Base-by-base conservation (phyloP, 768 basidiomycete species). In the Psilocybe azurescens region DNA sequence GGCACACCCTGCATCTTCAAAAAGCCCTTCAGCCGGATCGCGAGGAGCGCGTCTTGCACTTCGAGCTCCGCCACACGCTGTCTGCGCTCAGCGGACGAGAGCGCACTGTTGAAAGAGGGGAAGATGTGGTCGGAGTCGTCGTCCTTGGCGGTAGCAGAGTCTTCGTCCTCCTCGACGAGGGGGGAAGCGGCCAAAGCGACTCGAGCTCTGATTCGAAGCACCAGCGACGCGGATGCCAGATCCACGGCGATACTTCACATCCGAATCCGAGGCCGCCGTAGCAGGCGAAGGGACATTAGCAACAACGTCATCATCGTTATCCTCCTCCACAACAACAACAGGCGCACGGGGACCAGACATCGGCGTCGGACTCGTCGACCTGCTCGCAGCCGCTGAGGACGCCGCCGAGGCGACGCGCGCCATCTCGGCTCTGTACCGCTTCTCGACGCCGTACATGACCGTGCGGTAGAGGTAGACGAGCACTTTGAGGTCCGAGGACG, bases 1-100 rank as follows among this genome's bases (percentile, higher is more conserved):
- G 55, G 32, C 14, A 72, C 65, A 5, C 71, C 71, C 16, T 72
- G 68, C 8, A 55, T 59, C 20, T 59, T 65, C 50, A 72, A 47
- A 38, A 69, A 67, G 3, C 56, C 67, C 44, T 67, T 41, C 10
- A 72, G 55, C n/a, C 69, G 44, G 14, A 72, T 65, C 6, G 70
- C 67, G 13, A 72, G 58, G 2, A 72, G 55, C 5, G 69, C 68
- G 48, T 72, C 71, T 38, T 72, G 71, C 18, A 72, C 70, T 11
- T 72, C 68, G 4, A 69, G 56, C 46, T 68, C 66, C 0, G 66
- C 61, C n/a, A 62, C 57, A 20, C 53, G 33, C 56, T 58, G 24
- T 20, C 52, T 9, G 20, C 36, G 41, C 38, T 33, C 41, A 7
- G 46, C 32, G 46, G 48, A 53, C 32, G 52, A 53, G 33, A 53